Percentiles rank a stretch among this genome's conserved stretches.
phyloP scores from a whole-genome alignment of 2,329 filamentous ascomycete genomes.

The Fonsecaea erecta region DNA sequence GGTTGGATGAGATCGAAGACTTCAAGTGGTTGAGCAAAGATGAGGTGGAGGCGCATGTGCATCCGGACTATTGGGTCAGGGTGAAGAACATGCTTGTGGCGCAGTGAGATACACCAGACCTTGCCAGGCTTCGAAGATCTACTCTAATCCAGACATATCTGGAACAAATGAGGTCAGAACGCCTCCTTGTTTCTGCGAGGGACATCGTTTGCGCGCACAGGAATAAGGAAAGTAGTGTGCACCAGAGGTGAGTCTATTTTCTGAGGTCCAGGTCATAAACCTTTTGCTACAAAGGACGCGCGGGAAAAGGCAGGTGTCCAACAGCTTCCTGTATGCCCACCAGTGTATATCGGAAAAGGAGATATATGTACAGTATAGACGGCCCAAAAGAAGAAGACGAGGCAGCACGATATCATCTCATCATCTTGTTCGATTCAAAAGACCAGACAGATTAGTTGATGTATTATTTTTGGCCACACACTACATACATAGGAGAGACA shows the following conservation, averaged over 20 bases:
- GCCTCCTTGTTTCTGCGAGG: not conserved
- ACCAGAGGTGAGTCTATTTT: not conserved
- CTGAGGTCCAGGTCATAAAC: not conserved
- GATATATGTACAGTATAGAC: not conserved
- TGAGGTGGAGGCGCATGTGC: slow-evolving; percentile 73
- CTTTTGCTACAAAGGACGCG: not conserved
- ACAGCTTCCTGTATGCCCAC: not conserved
- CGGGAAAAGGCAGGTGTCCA: not conserved
- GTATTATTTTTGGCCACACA: too few relatives aligned
- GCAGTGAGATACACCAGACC: slow-evolving; percentile 56
- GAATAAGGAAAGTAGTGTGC: not conserved
- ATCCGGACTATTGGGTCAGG: slow-evolving; percentile 70
- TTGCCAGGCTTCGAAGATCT: not conserved
- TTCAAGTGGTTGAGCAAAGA: slow-evolving; percentile 93
- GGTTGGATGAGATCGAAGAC: slow-evolving; percentile 65
- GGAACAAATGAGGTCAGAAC: not conserved
- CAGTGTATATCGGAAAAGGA: not conserved
- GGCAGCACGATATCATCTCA: not conserved
- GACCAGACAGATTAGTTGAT: too few relatives aligned
- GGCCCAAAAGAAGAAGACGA: not conserved
- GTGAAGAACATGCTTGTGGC: slow-evolving; percentile 84
- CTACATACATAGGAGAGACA: too few relatives aligned
- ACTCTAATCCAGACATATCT: not conserved
- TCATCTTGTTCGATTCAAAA: not conserved
- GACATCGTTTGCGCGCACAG: not conserved